Conservation (phyloP, 2,329 filamentous ascomycete species). For the Didymella pomorum region DNA sequence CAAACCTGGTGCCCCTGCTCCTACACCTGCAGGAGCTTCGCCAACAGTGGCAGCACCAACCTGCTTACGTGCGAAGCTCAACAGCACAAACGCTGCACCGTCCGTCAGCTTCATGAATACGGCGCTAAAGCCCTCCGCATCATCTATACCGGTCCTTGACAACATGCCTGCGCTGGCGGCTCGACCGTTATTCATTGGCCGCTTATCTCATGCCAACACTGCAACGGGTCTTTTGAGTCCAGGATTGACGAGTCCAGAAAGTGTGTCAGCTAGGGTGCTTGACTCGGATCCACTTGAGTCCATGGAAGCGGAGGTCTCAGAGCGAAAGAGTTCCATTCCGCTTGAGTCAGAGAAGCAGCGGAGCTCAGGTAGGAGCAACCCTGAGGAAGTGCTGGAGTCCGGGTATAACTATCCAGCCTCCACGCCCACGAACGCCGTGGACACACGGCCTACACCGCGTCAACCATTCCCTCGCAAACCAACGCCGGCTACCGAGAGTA, state of each 20-base stretch:
- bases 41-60: neutral
- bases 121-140: conserved; percentile 26
- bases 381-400: neutral
- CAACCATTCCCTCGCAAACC: neutral
- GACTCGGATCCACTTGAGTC: neutral
- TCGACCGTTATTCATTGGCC: conserved; percentile 25
- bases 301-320: neutral
- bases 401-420: neutral
- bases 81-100: conserved; percentile 21
- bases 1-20: neutral
- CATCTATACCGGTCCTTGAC: conserved; percentile 9
- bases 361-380: neutral
- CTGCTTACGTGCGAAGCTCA: conserved; percentile 1
- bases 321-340: neutral
- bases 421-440: neutral
- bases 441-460: neutral
- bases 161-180: conserved; percentile 6
- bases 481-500: too few species aligned
- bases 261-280: neutral
- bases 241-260: conserved; percentile 8
- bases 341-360: neutral
- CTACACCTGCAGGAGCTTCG: neutral
- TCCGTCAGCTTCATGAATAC: conserved; percentile 35
- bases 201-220: neutral
- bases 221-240: conserved; percentile 2